Evolutionary conservation across 1,139 yeast genomes (phyloP), one percentile per base, ranked within the genome.

Genomic region (Saccharomycopsis hybrid): DNA sequence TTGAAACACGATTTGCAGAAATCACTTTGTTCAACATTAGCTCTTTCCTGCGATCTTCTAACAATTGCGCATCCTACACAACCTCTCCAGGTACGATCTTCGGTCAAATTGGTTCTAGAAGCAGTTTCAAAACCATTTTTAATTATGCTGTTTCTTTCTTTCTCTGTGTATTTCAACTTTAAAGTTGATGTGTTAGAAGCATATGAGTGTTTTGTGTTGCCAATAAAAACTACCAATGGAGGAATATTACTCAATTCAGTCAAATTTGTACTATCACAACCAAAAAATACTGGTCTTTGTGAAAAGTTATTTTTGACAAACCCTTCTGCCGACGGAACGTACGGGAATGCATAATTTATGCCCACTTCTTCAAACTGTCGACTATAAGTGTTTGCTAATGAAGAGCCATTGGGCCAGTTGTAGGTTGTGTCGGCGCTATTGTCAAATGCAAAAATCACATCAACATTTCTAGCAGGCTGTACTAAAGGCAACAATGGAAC

Each of bases 61-160:
- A 89, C 73, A 48, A 88, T 78, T 4, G 97, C 97, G 72, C 97
- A 89, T 1, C 90, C 88, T 48, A 88, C 77, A 72, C 97, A 89
- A 5, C 84, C 76, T 47, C 77, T 72, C 82, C 88, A 89, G 50
- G 84, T 82, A 1, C 71, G 65, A 60, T 85, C 95, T 41, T 82
- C 69, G 3, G 96, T 84, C 41, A 79, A 69, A 62, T 88, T 88
- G 57, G 76, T 74, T 64, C 88, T 78, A 1, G 95, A 76, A 33
- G 86, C 79, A 36, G 78, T 77, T 63, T 85, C 92, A 64, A 83
- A 87, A 7, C 96, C 97, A 63, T 89, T 89, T 60, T 74, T 69
- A 55, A 88, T 79, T 70, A 88, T 73, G 1, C 73, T 71, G 48
- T 71, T 66, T 59, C 81, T 78, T 59, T 84, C 87, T 1, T 70